phyloP scores from a whole-genome alignment of 805 yeast species.

The Jamesozyma hellenica region DNA sequence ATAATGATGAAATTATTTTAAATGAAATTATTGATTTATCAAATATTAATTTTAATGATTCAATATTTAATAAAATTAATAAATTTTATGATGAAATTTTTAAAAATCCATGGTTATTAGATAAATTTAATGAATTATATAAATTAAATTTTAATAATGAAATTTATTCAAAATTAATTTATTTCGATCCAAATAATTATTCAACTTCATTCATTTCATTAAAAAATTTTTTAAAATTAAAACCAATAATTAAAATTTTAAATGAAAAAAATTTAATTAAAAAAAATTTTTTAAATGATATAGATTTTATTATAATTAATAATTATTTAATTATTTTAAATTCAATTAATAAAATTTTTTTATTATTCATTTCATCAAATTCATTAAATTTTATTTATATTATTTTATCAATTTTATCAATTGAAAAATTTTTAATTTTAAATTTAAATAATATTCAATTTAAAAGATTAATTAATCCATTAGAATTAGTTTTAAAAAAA shows the following conservation, averaged over 20 bases:
- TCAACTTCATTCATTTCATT: conserved; percentile 11
- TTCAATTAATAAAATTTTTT: conserved; percentile 8
- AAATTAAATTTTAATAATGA: neutral
- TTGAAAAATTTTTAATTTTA: conserved; percentile 9
- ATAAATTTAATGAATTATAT: conserved; percentile 8
- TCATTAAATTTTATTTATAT: conserved; percentile 9
- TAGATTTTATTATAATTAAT: conserved; percentile 6
- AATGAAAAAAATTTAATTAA: conserved; percentile 1
- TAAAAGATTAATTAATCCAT: conserved; percentile 6
- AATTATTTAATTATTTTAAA: conserved; percentile 3
- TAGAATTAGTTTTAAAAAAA: conserved; percentile 3
- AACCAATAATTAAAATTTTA: conserved; percentile 4
- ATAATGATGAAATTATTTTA: conserved; percentile 1
- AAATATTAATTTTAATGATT: conserved; percentile 2
- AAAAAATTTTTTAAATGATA: conserved; percentile 4
- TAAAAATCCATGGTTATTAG: conserved; percentile 12
- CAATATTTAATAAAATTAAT: conserved; percentile 12
- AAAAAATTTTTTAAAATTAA: conserved; percentile 5
- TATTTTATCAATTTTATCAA: conserved; percentile 6
- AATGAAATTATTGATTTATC: conserved; percentile 8
- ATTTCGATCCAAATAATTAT: conserved; percentile 8
- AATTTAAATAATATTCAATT: conserved; percentile 5
- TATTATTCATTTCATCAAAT: conserved; percentile 6
- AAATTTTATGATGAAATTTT: conserved; percentile 7
- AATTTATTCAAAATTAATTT: neutral